Evolutionary conservation across 495 filamentous ascomycete species (phyloP), one percentile per base, ranked within the genome.

Genomic region (Cetradonia linearis): DNA sequence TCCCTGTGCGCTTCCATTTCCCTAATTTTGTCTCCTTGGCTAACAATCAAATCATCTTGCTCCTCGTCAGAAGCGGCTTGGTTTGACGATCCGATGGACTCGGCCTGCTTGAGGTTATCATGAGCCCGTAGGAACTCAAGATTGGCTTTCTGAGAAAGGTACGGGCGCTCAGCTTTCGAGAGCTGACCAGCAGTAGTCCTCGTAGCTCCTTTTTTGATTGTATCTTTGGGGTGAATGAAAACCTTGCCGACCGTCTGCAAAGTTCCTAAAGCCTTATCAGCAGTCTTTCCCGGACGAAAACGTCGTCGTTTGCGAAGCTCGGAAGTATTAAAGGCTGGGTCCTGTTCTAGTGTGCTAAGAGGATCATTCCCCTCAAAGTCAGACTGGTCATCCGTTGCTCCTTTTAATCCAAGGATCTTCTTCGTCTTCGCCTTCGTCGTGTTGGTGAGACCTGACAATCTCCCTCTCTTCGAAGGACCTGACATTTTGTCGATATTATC

Each of bases 51-150:
- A 6, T 36, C 10, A 16, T 62, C 46, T 34, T 62, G 40, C 25
- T 68, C 63, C 34, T 70, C 65, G 23, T 61, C 65, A 5, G 54
- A 58, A 11, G 48, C 42, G 9, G 11, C 53, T 25, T 57, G 55
- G 31, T 50, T 57, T 14, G 60, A 67, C 27, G 68, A 60, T 28
- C 67, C 42, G 11, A 44, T 27, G 4, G 62, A 63, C 48, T 64
- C 59, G 28, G 58, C 62, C 11, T 63, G 49, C 16, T 65, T 52
- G 5, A 77, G 62, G 33, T 66, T 66, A 56, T 74, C 66, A 55
- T 74, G 67, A 16, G 72, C 73, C 34, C 71, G 65, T 10, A 76
- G 55, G 38, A 76, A 68, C n/a, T 77, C 69, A 10, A 68, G 62
- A 48, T 77, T 70, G 14, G 62, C 67, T 61, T 70, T 66, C 37